These are phyloP conservation scores for Ascoidea rubescens DNA, from an alignment of 805 yeast genomes.

Conservation along the genomic window DNA sequence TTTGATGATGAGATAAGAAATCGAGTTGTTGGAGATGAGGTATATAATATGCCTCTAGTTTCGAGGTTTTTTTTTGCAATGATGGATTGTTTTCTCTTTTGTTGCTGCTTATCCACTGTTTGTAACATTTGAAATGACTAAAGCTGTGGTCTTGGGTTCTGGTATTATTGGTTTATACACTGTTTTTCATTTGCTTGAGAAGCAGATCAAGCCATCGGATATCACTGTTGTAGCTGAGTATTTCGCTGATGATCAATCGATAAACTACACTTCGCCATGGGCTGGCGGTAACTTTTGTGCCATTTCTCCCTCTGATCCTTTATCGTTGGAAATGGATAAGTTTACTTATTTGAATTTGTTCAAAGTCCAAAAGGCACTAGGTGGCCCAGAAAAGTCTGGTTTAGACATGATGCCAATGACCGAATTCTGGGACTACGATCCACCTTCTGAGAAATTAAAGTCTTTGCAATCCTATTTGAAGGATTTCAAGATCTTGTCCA, in stretches of 20 bases:
- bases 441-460: slow-evolving; percentile 30
- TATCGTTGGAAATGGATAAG: slow-evolving; percentile 37
- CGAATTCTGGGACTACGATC: slow-evolving; percentile 42
- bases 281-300: slow-evolving; percentile 57
- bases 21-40: too few relatives aligned
- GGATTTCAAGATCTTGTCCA: slow-evolving; percentile 26
- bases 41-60: too few relatives aligned
- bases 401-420: slow-evolving; percentile 39
- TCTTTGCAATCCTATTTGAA: slow-evolving; percentile 35
- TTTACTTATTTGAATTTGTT: slow-evolving; percentile 38
- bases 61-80: too few relatives aligned
- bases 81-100: too few relatives aligned
- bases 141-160: slow-evolving; percentile 26
- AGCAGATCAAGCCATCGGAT: slow-evolving; percentile 23
- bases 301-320: slow-evolving; percentile 43
- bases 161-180: slow-evolving; percentile 63
- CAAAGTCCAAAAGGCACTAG: slow-evolving; percentile 29
- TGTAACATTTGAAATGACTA: too few relatives aligned
- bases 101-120: too few relatives aligned
- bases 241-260: slow-evolving; percentile 69
- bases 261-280: slow-evolving; percentile 67
- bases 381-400: slow-evolving; percentile 36
- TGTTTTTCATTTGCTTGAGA: slow-evolving; percentile 31
- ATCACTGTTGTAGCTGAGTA: slow-evolving; percentile 51
- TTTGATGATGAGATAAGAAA: too few relatives aligned